Evolutionary conservation across 2,329 filamentous ascomycete species (phyloP).

Genomic region (Coniochaeta prunicola): DNA sequence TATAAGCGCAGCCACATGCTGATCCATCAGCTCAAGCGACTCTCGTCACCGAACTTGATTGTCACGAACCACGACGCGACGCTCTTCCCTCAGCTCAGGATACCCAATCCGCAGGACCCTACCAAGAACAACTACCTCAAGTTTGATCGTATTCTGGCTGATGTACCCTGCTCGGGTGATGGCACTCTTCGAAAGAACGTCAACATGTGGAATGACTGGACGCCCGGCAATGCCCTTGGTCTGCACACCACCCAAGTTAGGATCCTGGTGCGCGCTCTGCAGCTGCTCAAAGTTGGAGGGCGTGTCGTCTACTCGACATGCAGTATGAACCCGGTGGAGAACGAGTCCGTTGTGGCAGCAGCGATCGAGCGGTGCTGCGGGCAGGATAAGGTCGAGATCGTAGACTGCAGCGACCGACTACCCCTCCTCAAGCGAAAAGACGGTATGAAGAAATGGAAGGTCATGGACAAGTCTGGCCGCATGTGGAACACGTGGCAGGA

Average conservation of each 20-base stretch:
- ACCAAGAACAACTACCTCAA: slow-evolving; percentile 70
- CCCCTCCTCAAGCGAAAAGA: slow-evolving; percentile 68
- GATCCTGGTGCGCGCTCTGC: slow-evolving; percentile 84
- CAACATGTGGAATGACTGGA: slow-evolving; percentile 94
- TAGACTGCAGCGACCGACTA: slow-evolving; percentile 76
- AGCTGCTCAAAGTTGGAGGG: slow-evolving; percentile 93
- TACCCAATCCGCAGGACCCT: slow-evolving; percentile 52
- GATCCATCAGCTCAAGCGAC: slow-evolving; percentile 93
- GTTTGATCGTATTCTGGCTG: slow-evolving; percentile 92
- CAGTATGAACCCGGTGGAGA: slow-evolving; percentile 97
- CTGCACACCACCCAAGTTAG: slow-evolving; percentile 81
- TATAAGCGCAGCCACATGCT: slow-evolving; percentile 97
- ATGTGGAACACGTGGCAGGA: slow-evolving; percentile 79
- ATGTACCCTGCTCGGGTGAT: slow-evolving; percentile 95
- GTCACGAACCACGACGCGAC: slow-evolving; percentile 98
- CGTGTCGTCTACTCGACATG: slow-evolving; percentile 97
- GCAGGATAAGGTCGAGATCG: slow-evolving; percentile 67
- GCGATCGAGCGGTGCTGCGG: slow-evolving; percentile 91
- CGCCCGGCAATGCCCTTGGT: slow-evolving; percentile 76
- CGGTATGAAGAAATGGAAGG: slow-evolving; percentile 76
- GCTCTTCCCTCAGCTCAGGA: slow-evolving; percentile 84
- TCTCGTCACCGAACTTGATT: slow-evolving; percentile 92
- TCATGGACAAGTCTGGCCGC: slow-evolving; percentile 79
- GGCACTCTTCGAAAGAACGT: slow-evolving; percentile 91
- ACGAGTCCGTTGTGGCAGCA: slow-evolving; percentile 83